phyloP scores from a whole-genome alignment of 2,329 filamentous ascomycete genomes.

The Rhynchosporium graminicola region DNA sequence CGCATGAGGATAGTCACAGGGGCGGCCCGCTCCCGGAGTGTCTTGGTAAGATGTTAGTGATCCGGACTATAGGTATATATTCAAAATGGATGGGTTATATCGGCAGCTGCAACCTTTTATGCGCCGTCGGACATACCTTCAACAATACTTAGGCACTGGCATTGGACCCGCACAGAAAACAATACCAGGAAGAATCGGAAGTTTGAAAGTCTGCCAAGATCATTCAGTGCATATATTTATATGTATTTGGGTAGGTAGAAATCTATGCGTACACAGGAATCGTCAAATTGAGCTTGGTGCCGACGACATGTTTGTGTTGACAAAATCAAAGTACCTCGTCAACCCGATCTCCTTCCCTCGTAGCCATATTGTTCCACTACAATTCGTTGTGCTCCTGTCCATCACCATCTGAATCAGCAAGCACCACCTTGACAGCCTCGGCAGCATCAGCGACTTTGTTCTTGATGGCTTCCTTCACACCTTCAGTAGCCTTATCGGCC shows the following conservation, averaged over 20 bases:
- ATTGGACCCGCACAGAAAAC: no score
- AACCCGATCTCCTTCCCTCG: background rate
- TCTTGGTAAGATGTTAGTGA: background rate
- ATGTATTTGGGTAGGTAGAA: background rate
- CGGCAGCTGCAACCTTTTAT: no score
- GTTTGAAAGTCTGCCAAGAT: no score
- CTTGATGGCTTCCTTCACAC: constrained; percentile 44
- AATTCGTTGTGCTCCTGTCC: constrained; percentile 61
- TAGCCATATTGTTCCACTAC: constrained; percentile 38
- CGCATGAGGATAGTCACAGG: background rate
- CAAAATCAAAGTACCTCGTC: background rate
- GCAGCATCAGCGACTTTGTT: constrained; percentile 54
- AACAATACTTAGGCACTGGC: no score
- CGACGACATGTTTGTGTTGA: background rate
- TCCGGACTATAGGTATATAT: background rate
- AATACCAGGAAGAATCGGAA: no score
- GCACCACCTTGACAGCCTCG: constrained; percentile 52
- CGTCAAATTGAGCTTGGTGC: no score
- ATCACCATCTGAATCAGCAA: constrained; percentile 57
- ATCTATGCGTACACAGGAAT: no score
- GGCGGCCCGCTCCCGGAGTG: background rate
- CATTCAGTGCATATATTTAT: constrained; percentile 3
- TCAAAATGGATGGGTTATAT: no score
- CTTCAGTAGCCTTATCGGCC: constrained; percentile 36
- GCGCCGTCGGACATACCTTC: no score